Conservation (phyloP, 1,284 basidiomycete genomes). For the Apiotrichum laibachii region DNA sequence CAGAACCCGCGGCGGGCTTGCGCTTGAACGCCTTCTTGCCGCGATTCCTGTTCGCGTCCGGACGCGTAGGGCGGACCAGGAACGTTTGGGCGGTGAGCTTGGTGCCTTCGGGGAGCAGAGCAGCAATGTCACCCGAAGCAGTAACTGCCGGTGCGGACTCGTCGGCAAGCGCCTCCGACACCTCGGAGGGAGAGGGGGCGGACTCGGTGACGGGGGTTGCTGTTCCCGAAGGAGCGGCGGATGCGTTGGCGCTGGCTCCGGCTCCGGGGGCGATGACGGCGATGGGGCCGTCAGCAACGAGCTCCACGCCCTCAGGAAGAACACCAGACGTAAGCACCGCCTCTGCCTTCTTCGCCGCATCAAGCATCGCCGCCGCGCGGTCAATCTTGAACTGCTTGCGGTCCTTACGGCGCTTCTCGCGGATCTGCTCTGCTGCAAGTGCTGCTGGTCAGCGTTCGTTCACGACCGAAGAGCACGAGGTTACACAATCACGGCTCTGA, state of each 20-base stretch:
- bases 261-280: background rate
- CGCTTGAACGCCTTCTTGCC: slow-evolving; percentile 37
- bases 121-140: slow-evolving; percentile 11
- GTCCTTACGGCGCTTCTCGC: slow-evolving; percentile 76
- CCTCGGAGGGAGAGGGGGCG: slow-evolving; percentile 12
- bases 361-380: slow-evolving; percentile 55
- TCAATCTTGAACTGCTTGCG: slow-evolving; percentile 88
- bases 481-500: background rate
- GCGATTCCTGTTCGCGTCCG: slow-evolving; percentile 46
- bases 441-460: slow-evolving; percentile 21
- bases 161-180: too few species aligned
- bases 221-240: background rate
- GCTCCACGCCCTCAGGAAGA: slow-evolving; percentile 16
- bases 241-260: background rate
- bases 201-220: background rate
- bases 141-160: background rate
- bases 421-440: slow-evolving; percentile 67
- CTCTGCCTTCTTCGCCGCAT: slow-evolving; percentile 51
- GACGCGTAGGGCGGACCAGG: slow-evolving; percentile 47
- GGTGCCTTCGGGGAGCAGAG: slow-evolving; percentile 25
- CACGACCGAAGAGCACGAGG: background rate
- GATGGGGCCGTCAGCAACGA: background rate
- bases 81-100: slow-evolving; percentile 49
- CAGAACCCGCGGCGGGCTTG: slow-evolving; percentile 14
- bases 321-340: slow-evolving; percentile 39